Base-by-base conservation (phyloP, 83 land plant species). In the Isoetes engelmannii region DNA sequence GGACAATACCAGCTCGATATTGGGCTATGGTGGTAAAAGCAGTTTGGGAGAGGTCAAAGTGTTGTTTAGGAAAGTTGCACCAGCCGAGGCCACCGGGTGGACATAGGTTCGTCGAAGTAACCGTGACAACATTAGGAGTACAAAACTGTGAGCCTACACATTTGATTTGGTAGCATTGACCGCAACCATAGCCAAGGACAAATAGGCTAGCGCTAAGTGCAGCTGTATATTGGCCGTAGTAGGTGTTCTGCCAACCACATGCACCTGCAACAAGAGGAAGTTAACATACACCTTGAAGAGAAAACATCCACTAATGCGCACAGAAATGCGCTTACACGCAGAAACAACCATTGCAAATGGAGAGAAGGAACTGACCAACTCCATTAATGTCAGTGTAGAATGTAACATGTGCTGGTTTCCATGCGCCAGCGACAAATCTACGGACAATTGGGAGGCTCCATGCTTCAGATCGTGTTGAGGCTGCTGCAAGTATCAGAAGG, bases 1-100 rank as follows among this genome's bases (percentile, higher is more conserved):
- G 69, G 15, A 67, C 69, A 50, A 67, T 67, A 57, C 69, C 69
- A 9, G 57, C 69, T 4, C 69, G 69, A 43, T 67, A 67, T 9
- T 19, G 8, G 7, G 57, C 69, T 41, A 67, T 67, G 7, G 28
- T 45, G 4, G 6, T 41, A 19, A 47, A 67, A 7, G 69, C 69
- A 4, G 69, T 54, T 48, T 67, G 69, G 0, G 69, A 45, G 57
- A 67, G 48, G 20, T 67, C 69, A 43, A 67, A 67, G 13, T 67
- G 69, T 41, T 47, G 57, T 8, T 21, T 18, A 17, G 69, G 69
- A 44, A 50, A 28, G 57, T 67, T 67, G 41, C 69, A 67, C 69
- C 69, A 67, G 12, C 69, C 69, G 62, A 28, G 43, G 7, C 44
- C 44, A 4, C 51, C 51, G 69, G 69, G 69, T 19, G 69, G 69